Evolutionary conservation across 2,329 filamentous ascomycete species (phyloP).

Genomic region (Neurospora sp.): DNA sequence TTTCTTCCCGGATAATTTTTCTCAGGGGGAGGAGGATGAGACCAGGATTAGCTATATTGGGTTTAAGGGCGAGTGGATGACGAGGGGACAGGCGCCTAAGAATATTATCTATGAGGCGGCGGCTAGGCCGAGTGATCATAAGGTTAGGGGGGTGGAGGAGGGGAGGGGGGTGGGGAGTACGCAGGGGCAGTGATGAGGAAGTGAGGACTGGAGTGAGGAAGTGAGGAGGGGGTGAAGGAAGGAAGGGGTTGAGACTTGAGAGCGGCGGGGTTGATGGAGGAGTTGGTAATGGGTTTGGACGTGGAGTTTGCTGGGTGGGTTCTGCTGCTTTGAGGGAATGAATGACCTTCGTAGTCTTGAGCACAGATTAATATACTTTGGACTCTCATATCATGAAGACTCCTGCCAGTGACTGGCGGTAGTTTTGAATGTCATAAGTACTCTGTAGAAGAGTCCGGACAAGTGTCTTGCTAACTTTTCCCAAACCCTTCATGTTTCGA

Average conservation of each 20-base stretch:
- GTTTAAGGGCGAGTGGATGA: constrained; percentile 92
- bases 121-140: constrained; percentile 83
- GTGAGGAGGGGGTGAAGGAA: too few relatives aligned
- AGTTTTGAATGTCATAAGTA: not conserved
- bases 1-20: constrained; percentile 90
- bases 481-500: not conserved
- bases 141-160: constrained; percentile 45
- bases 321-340: too few relatives aligned
- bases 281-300: too few relatives aligned
- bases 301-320: too few relatives aligned
- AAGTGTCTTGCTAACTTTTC: not conserved
- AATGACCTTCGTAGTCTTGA: not conserved
- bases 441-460: not conserved
- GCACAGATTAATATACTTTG: not conserved
- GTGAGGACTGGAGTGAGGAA: too few relatives aligned
- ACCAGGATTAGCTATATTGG: constrained; percentile 75
- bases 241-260: too few relatives aligned
- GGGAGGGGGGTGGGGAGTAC: constrained; percentile 46
- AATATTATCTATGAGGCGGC: constrained; percentile 91
- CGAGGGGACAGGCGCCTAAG: constrained; percentile 69
- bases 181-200: constrained; percentile 21
- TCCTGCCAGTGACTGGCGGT: not conserved
- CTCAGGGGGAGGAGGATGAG: constrained; percentile 67
- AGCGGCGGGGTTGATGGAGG: too few relatives aligned
- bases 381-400: not conserved